Base-by-base conservation (phyloP, 2,329 filamentous ascomycete species). In the Byssothecium circinans region DNA sequence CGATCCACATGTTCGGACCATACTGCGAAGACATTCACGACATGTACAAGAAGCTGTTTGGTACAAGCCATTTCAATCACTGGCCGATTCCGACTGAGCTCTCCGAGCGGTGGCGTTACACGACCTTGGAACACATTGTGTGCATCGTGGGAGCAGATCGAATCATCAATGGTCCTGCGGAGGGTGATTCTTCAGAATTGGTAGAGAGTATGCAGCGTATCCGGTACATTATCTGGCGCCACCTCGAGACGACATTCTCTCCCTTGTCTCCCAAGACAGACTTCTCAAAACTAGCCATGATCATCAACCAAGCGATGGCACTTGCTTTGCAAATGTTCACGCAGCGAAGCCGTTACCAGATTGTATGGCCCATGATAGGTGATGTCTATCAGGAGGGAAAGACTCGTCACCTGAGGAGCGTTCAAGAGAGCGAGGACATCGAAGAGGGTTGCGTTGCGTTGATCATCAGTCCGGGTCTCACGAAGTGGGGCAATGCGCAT, bases 401-500 rank as follows among this genome's bases (percentile, higher is more conserved):
- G 5, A 57, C 57, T 43, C 8, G 4, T 1, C 4, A 43, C 8
- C 5, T 60, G 2, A 35, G 33, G 3, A 48, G 20, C 30, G 39
- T 52, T 18, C n/a, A 5, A 7, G 52, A 56, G 6, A 48, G 43
- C 15, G 52, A 60, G 6, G 51, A 59, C 2, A 15, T 50, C 0
- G 23, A 43, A 2, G 14, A 45, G 3, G 54, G 53, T 1, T 2
- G 10, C 1, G 58, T 64, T 2, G 51, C 52, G 0, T 59, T 59
- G 37, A 30, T 58, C 12, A 36, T 58, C 11, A 56, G 52, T 2
- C 63, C 60, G 0, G 60, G 60, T 1, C 42, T 67, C 1, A 51
- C 48, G 0, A 63, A 63, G 19, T 67, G 60, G 62, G 63, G 61
- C 1, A 51, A 65, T 54, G 46, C 45, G 0, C 45, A 57, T 19